Evolutionary conservation across 371 early-diverging fungal genomes (phyloP).

Genomic region (Rhizopus microsporus): DNA sequence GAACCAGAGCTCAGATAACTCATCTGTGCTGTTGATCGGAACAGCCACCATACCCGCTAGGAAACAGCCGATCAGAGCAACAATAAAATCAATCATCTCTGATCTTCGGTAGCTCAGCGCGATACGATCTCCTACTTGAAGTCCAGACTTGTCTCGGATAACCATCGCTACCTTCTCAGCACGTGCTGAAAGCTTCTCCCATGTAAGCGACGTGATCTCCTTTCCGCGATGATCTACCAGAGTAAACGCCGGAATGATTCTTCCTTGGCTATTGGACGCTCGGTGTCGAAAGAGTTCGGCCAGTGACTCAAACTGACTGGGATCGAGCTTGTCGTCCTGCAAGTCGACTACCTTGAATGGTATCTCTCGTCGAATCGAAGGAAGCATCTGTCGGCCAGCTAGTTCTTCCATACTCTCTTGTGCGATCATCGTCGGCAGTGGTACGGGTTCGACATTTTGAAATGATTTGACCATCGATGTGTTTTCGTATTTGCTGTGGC

Average conservation of each 20-base stretch:
- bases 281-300: slow-evolving; percentile 59
- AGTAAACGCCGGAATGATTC: slow-evolving; percentile 58
- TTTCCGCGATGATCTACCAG: slow-evolving; percentile 71
- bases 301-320: slow-evolving; percentile 49
- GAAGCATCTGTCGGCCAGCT: slow-evolving; percentile 37
- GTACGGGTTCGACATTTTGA: slow-evolving; percentile 30
- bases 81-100: slow-evolving; percentile 75
- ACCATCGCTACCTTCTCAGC: slow-evolving; percentile 72
- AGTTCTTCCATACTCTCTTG: slow-evolving; percentile 19
- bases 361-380: slow-evolving; percentile 32
- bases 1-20: slow-evolving; percentile 70
- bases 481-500: slow-evolving; percentile 29
- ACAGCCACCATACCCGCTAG: slow-evolving; percentile 80
- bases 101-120: slow-evolving; percentile 73
- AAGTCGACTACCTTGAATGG: slow-evolving; percentile 30
- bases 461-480: slow-evolving; percentile 30
- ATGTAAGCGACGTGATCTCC: slow-evolving; percentile 62
- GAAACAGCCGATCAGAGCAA: slow-evolving; percentile 76
- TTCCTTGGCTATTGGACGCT: slow-evolving; percentile 39
- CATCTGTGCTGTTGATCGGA: slow-evolving; percentile 75
- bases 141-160: slow-evolving; percentile 57
- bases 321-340: slow-evolving; percentile 29
- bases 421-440: slow-evolving; percentile 6
- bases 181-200: slow-evolving; percentile 68
- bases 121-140: slow-evolving; percentile 63